Conservation (phyloP, 1,139 yeast genomes). For the Hemisphaericaspora subhashii region DNA sequence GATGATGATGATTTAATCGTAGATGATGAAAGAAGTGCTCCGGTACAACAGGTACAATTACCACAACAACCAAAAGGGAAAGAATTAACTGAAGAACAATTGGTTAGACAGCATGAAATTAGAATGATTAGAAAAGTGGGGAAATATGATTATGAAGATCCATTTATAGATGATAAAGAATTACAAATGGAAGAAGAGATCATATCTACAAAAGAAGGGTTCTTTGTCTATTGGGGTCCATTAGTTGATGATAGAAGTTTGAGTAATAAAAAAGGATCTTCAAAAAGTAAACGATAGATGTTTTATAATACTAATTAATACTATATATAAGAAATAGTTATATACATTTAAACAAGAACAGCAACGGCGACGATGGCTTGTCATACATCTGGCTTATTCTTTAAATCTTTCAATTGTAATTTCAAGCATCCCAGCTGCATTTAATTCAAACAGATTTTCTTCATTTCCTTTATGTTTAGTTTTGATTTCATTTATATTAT, state of each 20-base stretch:
- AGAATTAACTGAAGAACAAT: conserved; percentile 48
- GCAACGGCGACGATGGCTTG: too few species aligned
- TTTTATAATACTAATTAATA: conserved; percentile 2
- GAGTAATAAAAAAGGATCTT: conserved; percentile 15
- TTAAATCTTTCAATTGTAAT: conserved; percentile 42
- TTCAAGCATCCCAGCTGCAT: conserved; percentile 39
- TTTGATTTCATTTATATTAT: conserved; percentile 17
- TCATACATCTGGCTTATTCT: too few species aligned
- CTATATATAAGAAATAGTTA: conserved; percentile 2
- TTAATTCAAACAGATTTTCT: conserved; percentile 24
- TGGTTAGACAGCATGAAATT: conserved; percentile 42
- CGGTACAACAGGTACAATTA: conserved; percentile 19
- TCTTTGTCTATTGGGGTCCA: conserved; percentile 95
- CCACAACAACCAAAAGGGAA: conserved; percentile 27
- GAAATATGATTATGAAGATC: conserved; percentile 89
- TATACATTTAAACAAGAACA: too few species aligned
- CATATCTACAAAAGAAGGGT: conserved; percentile 91
- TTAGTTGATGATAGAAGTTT: conserved; percentile 61
- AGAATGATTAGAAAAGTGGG: conserved; percentile 72
- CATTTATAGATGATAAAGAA: conserved; percentile 95
- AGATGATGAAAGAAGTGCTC: conserved; percentile 33
- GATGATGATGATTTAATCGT: conserved; percentile 42
- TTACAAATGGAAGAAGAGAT: conserved; percentile 91
- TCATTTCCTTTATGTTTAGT: conserved; percentile 14
- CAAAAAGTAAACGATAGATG: conserved; percentile 8